Percentiles rank a stretch among this genome's conserved stretches.
Evolutionary conservation across 2,329 filamentous ascomycete species (phyloP).

Genomic region (Hymenoscyphus infarciens): DNA sequence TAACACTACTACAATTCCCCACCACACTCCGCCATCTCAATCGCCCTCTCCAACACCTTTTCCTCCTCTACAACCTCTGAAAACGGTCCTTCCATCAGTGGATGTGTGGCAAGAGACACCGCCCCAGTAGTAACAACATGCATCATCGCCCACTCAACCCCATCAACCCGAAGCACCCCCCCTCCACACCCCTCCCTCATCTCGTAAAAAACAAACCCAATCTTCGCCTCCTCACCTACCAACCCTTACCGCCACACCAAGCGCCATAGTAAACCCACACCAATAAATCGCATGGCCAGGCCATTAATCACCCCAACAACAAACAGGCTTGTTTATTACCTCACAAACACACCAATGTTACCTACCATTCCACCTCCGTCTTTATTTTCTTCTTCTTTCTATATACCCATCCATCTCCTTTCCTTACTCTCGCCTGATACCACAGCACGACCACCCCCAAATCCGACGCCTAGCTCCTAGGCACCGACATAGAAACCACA

Average conservation of each 20-base stretch:
- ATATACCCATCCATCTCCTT: conserved; percentile 13
- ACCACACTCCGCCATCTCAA: conserved; percentile 64
- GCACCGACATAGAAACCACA: conserved; percentile 54
- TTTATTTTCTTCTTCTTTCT: conserved; percentile 34
- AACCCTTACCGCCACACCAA: conserved; percentile 53
- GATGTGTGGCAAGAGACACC: conserved; percentile 51
- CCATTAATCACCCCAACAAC: conserved; percentile 58
- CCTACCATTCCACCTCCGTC: conserved; percentile 52
- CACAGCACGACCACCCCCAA: conserved; percentile 2
- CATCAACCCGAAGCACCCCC: too few relatives aligned
- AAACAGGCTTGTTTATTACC: conserved; percentile 59
- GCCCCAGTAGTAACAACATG: conserved; percentile 65
- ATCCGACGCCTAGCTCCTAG: conserved; percentile 29
- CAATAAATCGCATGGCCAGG: conserved; percentile 54
- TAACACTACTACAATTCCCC: conserved; percentile 64
- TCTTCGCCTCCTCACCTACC: conserved; percentile 58
- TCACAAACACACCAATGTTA: conserved; percentile 52
- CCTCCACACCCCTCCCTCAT: conserved; percentile 69
- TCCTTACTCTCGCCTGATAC: neutral
- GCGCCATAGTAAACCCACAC: conserved; percentile 59
- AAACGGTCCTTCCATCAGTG: conserved; percentile 59
- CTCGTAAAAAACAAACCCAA: conserved; percentile 73
- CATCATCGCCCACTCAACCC: conserved; percentile 60
- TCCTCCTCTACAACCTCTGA: conserved; percentile 60
- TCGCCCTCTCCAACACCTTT: conserved; percentile 59